A percentile compares a stretch with the other conserved stretches of the same genome.
Conservation (phyloP, 305 asterid species). For the Coffea humblotiana region DNA sequence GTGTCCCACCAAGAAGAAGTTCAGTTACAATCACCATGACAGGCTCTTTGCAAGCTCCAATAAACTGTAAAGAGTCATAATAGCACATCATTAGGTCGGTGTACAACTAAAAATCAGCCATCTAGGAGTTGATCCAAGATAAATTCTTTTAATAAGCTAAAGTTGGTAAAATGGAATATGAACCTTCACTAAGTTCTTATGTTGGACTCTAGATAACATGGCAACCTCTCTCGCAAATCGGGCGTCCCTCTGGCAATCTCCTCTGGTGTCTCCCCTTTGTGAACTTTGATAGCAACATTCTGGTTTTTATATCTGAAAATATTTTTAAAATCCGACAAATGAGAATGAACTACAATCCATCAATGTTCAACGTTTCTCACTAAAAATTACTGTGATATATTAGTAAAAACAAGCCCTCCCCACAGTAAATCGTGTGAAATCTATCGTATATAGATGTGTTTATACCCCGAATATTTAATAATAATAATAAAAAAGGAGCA, state of each 20-base stretch:
- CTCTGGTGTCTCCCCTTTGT: constrained; percentile 81
- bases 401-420: not conserved
- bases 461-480: not conserved
- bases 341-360: constrained; percentile 1
- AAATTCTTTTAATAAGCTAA: constrained; percentile 4
- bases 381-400: not conserved
- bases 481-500: not conserved
- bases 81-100: not conserved
- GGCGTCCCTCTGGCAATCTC: constrained; percentile 70
- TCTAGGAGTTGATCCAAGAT: not conserved
- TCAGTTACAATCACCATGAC: constrained; percentile 69
- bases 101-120: not conserved
- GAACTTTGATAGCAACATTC: constrained; percentile 89
- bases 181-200: constrained; percentile 96
- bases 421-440: not conserved
- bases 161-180: not conserved
- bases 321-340: constrained; percentile 1
- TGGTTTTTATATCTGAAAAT: constrained; percentile 74
- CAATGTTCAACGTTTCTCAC: not conserved
- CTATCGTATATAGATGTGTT: not conserved
- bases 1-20: constrained; percentile 60
- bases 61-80: constrained; percentile 36
- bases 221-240: constrained; percentile 92
- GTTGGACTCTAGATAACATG: constrained; percentile 90
- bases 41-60: constrained; percentile 78